phyloP scores from a whole-genome alignment of 192 early-diverging fungal species.

The Diversispora epigaea region DNA sequence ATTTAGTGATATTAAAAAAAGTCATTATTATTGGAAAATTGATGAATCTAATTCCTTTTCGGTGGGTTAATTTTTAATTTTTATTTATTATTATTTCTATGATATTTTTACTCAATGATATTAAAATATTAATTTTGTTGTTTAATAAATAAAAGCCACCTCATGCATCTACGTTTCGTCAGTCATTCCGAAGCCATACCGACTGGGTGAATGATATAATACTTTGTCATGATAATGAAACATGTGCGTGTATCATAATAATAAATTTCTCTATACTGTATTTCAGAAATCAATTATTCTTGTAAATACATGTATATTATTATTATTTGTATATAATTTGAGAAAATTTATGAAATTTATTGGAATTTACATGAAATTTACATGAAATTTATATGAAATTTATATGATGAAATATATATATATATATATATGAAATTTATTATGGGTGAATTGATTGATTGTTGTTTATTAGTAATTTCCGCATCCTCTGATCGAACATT shows the following conservation, averaged over 20 bases:
- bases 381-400: too few species aligned
- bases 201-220: conserved; percentile 98
- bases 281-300: background rate
- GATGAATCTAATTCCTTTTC: background rate
- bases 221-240: conserved; percentile 62
- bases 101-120: background rate
- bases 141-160: conserved; percentile 30
- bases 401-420: too few species aligned
- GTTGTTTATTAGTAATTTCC: conserved; percentile 59
- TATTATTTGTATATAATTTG: too few species aligned
- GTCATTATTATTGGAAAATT: conserved; percentile 5
- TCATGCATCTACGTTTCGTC: conserved; percentile 63
- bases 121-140: background rate
- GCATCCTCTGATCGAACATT: conserved; percentile 93
- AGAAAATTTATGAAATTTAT: too few species aligned
- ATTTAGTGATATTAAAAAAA: conserved; percentile 2
- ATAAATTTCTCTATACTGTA: background rate
- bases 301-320: background rate
- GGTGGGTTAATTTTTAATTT: background rate
- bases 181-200: conserved; percentile 76
- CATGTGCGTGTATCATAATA: conserved; percentile 49
- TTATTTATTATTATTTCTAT: too few species aligned
- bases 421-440: background rate
- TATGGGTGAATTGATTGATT: background rate
- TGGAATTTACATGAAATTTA: too few species aligned